phyloP scores from a whole-genome alignment of 2,329 filamentous ascomycete genomes.

The Colletotrichum sp. region DNA sequence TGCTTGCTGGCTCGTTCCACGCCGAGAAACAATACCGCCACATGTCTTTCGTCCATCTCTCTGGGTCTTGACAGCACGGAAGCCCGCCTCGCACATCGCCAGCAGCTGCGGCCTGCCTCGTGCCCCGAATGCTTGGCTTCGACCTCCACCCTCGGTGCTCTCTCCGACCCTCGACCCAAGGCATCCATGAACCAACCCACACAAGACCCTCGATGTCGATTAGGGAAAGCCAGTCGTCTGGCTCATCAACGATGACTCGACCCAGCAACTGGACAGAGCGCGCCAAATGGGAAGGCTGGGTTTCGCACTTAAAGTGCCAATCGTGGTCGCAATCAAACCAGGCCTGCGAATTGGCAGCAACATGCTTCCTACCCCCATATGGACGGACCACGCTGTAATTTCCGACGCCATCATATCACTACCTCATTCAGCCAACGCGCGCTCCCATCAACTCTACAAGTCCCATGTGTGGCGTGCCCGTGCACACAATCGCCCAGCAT shows the following conservation, averaged over 20 bases:
- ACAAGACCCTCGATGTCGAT: slow-evolving; percentile 1
- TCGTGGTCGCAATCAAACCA: slow-evolving; percentile 6
- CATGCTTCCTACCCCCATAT: neutral
- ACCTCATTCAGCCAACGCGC: slow-evolving; percentile 16
- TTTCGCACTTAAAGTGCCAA: neutral
- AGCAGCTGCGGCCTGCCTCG: neutral
- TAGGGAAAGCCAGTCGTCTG: neutral
- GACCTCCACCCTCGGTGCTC: neutral
- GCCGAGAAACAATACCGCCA: neutral
- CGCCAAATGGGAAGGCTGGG: neutral
- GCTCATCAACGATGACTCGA: slow-evolving; percentile 2
- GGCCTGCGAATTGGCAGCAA: slow-evolving; percentile 11
- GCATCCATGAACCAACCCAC: neutral
- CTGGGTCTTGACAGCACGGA: neutral
- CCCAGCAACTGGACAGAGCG: slow-evolving; percentile 13
- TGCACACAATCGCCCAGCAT: slow-evolving; percentile 14
- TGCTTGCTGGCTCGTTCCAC: neutral
- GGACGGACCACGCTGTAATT: slow-evolving; percentile 15
- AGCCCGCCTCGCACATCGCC: neutral
- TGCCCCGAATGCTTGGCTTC: neutral
- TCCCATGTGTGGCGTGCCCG: slow-evolving; percentile 21
- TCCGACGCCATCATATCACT: slow-evolving; percentile 18
- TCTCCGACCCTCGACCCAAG: neutral
- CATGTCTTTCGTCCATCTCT: neutral
- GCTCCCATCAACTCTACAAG: neutral